Evolutionary conservation across 2,329 filamentous ascomycete species (phyloP).

Genomic region (Penicillium sp.): DNA sequence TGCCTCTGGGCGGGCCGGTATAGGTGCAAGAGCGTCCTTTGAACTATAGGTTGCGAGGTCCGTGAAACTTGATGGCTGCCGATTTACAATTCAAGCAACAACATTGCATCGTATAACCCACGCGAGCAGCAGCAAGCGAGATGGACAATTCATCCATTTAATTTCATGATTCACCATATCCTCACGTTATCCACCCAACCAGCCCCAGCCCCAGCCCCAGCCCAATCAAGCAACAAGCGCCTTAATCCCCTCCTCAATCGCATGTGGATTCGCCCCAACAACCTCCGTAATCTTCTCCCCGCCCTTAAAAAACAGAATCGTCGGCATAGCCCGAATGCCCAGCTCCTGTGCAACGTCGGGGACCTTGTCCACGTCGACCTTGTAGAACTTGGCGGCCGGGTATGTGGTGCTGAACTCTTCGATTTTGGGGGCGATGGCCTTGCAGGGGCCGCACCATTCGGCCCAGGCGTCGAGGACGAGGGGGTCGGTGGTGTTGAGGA

Average conservation of each 20-base stretch:
- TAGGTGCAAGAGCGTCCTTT: not conserved
- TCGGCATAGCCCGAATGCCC: conserved; percentile 17
- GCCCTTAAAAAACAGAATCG: conserved; percentile 15
- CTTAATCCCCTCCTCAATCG: conserved; percentile 5
- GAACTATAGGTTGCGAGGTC: not conserved
- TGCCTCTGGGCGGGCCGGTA: too few species aligned
- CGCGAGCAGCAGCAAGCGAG: not conserved
- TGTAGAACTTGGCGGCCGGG: conserved; percentile 18
- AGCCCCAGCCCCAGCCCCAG: not conserved
- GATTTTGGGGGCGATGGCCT: conserved; percentile 11
- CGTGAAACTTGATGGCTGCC: not conserved
- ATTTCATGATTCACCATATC: not conserved
- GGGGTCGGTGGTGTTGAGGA: conserved; percentile 2
- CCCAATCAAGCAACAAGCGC: not conserved
- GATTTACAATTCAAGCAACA: not conserved
- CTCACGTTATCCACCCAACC: not conserved
- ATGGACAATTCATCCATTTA: not conserved
- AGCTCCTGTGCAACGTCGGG: conserved; percentile 19
- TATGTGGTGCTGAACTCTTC: conserved; percentile 12
- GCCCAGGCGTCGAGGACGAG: conserved; percentile 20
- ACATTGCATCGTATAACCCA: too few species aligned
- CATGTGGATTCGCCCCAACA: conserved; percentile 8
- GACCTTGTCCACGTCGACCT: conserved; percentile 16
- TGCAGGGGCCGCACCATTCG: conserved; percentile 20
- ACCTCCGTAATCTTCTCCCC: conserved; percentile 17